Base-by-base conservation (phyloP, 192 early-diverging fungal genomes). In the Coemansia sp. region DNA sequence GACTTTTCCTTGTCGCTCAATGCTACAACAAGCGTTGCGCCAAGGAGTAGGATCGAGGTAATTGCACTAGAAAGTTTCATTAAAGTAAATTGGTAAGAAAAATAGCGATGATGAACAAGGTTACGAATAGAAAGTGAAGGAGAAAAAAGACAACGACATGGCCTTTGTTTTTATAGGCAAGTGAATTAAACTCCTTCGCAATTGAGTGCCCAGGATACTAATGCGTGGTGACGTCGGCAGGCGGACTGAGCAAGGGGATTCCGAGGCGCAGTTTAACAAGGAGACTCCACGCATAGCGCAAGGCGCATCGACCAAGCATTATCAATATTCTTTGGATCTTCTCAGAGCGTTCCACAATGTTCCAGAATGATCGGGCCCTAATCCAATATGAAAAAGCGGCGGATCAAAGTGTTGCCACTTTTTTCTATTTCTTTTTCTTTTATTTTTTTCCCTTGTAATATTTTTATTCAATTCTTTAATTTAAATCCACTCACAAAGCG, bases 1-100 rank as follows among this genome's bases (percentile, higher is more conserved):
- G 44, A 45, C 29, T 70, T 78, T 55, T 71, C 75, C 61, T 70
- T 72, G 53, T 78, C 76, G 0, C 67, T 59, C 27, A 78, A 39
- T 4, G 63, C 53, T 1, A 44, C 62, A 7, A 38, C 69, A 61
- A 68, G 22, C 24, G 62, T 11, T n/a, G 65, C 34, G 12, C 50
- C 51, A 41, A 55, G 46, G 41, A 46, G 31, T 17, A 58, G 27
- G 13, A 32, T 31, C 15, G 27, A 58, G 5, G 15, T 7, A 32
- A 50, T 24, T 11, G 29, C 4, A 4, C 22, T 34, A 11, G 24
- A 20, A 12, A 68, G 39, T 19, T 61, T 48, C 67, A 68, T 68
- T 55, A 5, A 17, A 24, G 19, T 45, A 11, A 48, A 13, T 46
- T 41, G 24, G 7, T 29, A 20, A 29, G n/a, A 11, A 50, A 32